A percentile compares a stretch with the other conserved stretches of the same genome.
Evolutionary conservation across 495 filamentous ascomycete genomes (phyloP).

Genomic region (Acidiella bohemica): DNA sequence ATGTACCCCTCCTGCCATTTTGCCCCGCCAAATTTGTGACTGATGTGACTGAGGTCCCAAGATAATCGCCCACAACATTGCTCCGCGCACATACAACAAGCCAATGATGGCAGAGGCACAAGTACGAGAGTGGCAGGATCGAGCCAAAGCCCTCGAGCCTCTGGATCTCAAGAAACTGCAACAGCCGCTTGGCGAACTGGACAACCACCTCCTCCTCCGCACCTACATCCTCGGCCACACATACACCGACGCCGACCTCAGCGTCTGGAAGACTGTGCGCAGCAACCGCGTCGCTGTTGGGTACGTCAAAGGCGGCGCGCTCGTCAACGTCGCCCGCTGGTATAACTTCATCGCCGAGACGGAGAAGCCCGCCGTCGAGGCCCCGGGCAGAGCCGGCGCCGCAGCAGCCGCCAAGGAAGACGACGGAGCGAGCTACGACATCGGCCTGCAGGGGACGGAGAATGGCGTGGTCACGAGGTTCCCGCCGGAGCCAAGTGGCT

Average conservation of each 20-base stretch:
- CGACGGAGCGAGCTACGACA: constrained; percentile 79
- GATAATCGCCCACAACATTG: no score
- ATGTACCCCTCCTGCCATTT: no score
- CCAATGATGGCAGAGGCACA: constrained; percentile 7
- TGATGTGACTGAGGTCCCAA: no score
- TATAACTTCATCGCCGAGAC: constrained; percentile 70
- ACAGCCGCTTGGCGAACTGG: constrained; percentile 57
- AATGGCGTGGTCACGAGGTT: constrained; percentile 91
- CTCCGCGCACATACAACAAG: no score
- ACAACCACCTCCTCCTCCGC: constrained; percentile 74
- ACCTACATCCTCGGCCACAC: constrained; percentile 75
- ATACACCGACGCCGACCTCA: constrained; percentile 63
- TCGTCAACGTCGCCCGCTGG: constrained; percentile 76
- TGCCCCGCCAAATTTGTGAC: no score
- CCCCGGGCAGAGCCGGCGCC: no score
- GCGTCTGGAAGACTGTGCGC: constrained; percentile 72
- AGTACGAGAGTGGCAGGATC: constrained; percentile 42
- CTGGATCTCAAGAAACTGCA: constrained; percentile 72
- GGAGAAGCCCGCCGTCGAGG: constrained; percentile 40
- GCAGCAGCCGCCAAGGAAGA: constrained; percentile 44
- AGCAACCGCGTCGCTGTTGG: constrained; percentile 69
- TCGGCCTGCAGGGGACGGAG: constrained; percentile 73
- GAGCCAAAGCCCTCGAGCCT: constrained; percentile 38
- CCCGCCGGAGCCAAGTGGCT: constrained; percentile 92
- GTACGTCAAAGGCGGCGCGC: constrained; percentile 61